Conservation (phyloP, 208 protist genomes). For the Leishmania tarentolae region DNA sequence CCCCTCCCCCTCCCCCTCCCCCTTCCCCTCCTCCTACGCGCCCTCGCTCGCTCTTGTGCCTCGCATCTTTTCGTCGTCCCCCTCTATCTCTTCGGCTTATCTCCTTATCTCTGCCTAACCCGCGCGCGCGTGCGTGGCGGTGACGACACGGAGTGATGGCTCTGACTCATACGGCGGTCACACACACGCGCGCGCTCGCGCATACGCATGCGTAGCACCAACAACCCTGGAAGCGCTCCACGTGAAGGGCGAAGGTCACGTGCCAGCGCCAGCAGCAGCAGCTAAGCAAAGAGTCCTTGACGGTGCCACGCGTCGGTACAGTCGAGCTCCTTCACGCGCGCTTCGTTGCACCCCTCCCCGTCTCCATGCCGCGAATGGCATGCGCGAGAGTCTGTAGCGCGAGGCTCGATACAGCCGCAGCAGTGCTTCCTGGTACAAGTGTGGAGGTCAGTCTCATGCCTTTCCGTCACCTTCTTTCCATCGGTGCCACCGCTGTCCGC, state of each 20-base stretch:
- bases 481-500: not conserved
- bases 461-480: not conserved
- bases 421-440: not conserved
- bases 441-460: not conserved
- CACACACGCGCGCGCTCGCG: too few relatives aligned
- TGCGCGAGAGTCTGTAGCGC: not conserved
- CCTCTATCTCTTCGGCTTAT: not conserved
- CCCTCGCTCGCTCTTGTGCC: not conserved
- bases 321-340: not conserved
- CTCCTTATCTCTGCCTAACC: not conserved
- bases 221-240: not conserved
- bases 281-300: not conserved
- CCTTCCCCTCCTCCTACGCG: not conserved
- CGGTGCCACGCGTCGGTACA: not conserved
- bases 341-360: not conserved
- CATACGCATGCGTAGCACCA: not conserved
- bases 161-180: not conserved
- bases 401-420: not conserved
- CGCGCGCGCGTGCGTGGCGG: not conserved
- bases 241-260: not conserved
- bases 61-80: not conserved
- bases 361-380: not conserved
- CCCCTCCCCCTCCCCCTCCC: not conserved
- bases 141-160: not conserved
- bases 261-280: not conserved